Evolutionary conservation across 768 basidiomycete genomes (phyloP), one percentile per base, ranked within the genome.

Genomic region (Collybiopsis confluens): DNA sequence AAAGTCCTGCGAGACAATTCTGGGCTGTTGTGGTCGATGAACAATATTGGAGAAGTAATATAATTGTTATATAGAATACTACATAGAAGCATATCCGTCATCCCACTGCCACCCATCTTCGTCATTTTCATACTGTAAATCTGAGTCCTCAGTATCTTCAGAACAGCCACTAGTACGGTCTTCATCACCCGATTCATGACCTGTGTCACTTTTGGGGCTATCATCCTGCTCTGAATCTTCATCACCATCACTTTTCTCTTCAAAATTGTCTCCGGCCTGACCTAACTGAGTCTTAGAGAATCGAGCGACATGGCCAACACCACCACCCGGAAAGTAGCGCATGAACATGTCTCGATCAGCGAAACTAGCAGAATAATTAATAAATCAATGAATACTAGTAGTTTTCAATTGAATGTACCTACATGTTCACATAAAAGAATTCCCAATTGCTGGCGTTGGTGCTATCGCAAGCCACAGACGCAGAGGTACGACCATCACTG

Each of bases 371-470:
- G 11, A 2, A 30, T n/a, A n/a, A n/a, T n/a, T n/a, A n/a, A 33
- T 23, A 1, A 43, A 4, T 15, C 2, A 16, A 23, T 11, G 9
- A n/a, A 28, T 21, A 36, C 2, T 16, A 13, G 11, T 23, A 42
- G 10, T 44, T 6, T 20, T 10, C 18, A 54, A 35, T 36, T 4
- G 26, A 35, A 7, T 15, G 23, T 0, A 63, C 63, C 46, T 49
- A 70, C 71, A 64, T 58, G 28, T 64, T 65, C 0, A 73, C 65
- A 57, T 65, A 68, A 37, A 62, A 68, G 54, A 51, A 61, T 18
- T 54, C 21, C 58, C 60, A 70, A 28, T 70, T 70, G 4, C 67
- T 13, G 1, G 48, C 4, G 46, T 49, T 24, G 42, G 20, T 2
- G 15, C 41, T 13, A 51, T 44, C 3, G 57, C 47, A 5, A 24